Base-by-base conservation (phyloP, 345 rosid species). In the Iberis pinnata region DNA sequence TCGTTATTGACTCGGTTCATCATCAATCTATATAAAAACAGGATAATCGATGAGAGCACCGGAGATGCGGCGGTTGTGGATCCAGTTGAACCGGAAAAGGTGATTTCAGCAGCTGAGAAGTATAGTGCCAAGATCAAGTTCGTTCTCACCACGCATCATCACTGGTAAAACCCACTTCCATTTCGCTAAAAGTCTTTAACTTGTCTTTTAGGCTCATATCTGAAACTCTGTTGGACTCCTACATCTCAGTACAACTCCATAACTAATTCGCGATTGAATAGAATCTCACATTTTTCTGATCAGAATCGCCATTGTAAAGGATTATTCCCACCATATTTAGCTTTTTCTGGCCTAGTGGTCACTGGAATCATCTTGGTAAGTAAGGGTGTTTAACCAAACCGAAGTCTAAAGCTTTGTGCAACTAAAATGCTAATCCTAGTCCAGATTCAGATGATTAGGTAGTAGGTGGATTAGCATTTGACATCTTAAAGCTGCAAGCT, bases 141-240 rank as follows among this genome's bases (percentile, higher is more conserved):
- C 56, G 82, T 89, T 40, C 96, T 89, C 46, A 89, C 96, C 48
- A 89, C 97, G 16, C 98, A 90, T 64, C 95, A 82, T 65, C 98
- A 90, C 80, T 84, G 89, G 98, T 89, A 52, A 25, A 47, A 65
- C 18, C 49, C 44, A 11, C 4, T n/a, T n/a, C n/a, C n/a, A n/a
- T n/a, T n/a, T n/a, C n/a, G n/a, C n/a, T n/a, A n/a, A n/a, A n/a
- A n/a, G n/a, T n/a, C n/a, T n/a, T n/a, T 16, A 24, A 24, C 38
- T 39, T 17, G 1, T 64, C 54, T n/a, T 12, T 49, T 57, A 4
- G 31, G 26, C 14, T 33, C 38, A 43, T 51, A 4, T 59, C 35
- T 36, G n/a, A 22, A 32, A 36, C 9, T 32, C 25, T 35, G 1
- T 31, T 56, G 31, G 14, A 9, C 8, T 29, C n/a, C n/a, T n/a